Conservation (phyloP, 2,329 filamentous ascomycete genomes). For the Phialocephala subalpina region DNA sequence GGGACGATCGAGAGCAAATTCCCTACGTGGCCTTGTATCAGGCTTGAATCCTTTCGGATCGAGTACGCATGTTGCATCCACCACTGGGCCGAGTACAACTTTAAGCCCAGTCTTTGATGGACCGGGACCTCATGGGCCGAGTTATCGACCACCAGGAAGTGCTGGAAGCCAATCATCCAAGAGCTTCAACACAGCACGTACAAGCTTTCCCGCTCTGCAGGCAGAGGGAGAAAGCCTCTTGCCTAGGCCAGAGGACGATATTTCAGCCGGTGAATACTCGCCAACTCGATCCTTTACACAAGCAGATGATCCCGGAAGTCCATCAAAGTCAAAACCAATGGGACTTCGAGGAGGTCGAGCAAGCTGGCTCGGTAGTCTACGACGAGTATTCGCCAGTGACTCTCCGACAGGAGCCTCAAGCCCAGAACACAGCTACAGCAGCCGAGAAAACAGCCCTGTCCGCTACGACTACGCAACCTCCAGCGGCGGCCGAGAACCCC, state of each 20-base stretch:
- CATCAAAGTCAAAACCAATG: constrained; percentile 62
- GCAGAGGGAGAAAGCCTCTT: constrained; percentile 41
- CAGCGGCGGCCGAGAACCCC: constrained; percentile 40
- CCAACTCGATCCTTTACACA: constrained; percentile 26
- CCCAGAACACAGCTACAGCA: constrained; percentile 8
- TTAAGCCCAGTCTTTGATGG: constrained; percentile 34
- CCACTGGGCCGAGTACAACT: constrained; percentile 29
- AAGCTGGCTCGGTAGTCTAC: constrained; percentile 72
- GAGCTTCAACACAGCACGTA: constrained; percentile 42
- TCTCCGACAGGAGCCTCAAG: constrained; percentile 16
- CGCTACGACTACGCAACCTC: constrained; percentile 31
- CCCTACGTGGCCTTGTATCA: constrained; percentile 41
- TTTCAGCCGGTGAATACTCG: constrained; percentile 27
- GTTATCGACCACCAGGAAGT: constrained; percentile 31
- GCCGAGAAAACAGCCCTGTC: constrained; percentile 35
- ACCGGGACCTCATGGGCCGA: constrained; percentile 15
- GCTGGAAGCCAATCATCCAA: constrained; percentile 34
- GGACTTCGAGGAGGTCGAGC: constrained; percentile 27
- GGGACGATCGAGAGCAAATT: constrained; percentile 39
- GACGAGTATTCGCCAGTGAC: constrained; percentile 43
- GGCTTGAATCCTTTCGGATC: constrained; percentile 40
- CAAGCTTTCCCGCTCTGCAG: constrained; percentile 40
- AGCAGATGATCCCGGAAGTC: constrained; percentile 52
- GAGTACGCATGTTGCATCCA: constrained; percentile 19
- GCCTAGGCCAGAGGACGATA: constrained; percentile 36